Percentiles rank a stretch among this genome's conserved stretches.
Conservation (phyloP, 352 stramenopile genomes). For the Pythium biforme region DNA sequence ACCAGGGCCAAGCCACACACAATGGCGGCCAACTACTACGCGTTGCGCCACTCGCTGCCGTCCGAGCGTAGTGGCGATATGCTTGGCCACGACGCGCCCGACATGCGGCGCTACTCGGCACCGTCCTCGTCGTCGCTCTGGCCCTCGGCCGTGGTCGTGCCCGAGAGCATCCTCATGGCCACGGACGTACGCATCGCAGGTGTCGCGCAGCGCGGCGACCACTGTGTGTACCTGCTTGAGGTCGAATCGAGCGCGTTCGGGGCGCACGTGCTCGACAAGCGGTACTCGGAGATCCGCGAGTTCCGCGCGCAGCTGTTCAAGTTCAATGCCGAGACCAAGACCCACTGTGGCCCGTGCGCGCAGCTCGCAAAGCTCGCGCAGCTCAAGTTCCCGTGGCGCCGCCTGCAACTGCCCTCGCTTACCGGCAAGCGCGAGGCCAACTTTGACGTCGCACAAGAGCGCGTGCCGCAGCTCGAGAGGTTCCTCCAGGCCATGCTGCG, state of each 20-base stretch:
- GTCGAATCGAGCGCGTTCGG: slow-evolving; percentile 50
- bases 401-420: slow-evolving; percentile 18
- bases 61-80: neutral
- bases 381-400: slow-evolving; percentile 60
- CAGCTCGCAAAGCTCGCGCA: slow-evolving; percentile 35
- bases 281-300: slow-evolving; percentile 68
- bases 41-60: neutral
- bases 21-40: neutral
- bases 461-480: slow-evolving; percentile 38
- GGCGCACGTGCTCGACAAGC: slow-evolving; percentile 52
- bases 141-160: neutral
- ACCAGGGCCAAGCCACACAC: neutral
- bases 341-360: slow-evolving; percentile 38
- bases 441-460: slow-evolving; percentile 36
- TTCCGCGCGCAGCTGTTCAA: slow-evolving; percentile 51
- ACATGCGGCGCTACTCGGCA: neutral
- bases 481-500: slow-evolving; percentile 58
- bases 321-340: neutral
- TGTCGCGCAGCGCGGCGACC: slow-evolving; percentile 32
- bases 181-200: slow-evolving; percentile 42
- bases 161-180: slow-evolving; percentile 19
- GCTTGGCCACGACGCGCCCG: too few relatives aligned
- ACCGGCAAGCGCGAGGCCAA: slow-evolving; percentile 12
- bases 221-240: slow-evolving; percentile 57
- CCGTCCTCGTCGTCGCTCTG: neutral